Evolutionary conservation across 2,329 filamentous ascomycete species (phyloP), one percentile per base, ranked within the genome.

Genomic region (Sclerotiophoma versabilis): DNA sequence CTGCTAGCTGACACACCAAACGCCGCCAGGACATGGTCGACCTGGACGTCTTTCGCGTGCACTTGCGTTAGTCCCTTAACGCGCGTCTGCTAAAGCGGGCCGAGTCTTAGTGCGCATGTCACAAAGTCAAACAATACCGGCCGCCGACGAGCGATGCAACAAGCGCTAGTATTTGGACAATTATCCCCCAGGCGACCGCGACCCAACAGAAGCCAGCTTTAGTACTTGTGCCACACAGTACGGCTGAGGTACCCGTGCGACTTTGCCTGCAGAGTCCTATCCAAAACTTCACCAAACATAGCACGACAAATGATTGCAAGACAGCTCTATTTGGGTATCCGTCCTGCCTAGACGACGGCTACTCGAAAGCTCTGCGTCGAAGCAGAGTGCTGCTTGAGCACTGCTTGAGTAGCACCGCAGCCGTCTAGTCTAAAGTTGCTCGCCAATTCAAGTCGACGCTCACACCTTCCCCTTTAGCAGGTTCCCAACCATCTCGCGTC

Each of bases 401-500:
- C n/a, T n/a, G 4, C 29, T 33, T 8, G 14, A 22, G 9, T 20
- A 10, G 14, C 39, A 23, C 27, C 12, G 14, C 15, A 14, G 22
- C n/a, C 23, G n/a, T 5, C 3, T 23, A 12, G 14, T 10, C 14
- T 20, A 8, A 14, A 22, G 11, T 11, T 11, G 7, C 11, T 14
- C 14, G 10, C 7, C 22, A 26, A 11, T 5, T 29, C 14, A 10
- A 14, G 8, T 10, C 10, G 17, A 15, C 19, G 7, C 44, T 62
- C 36, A 66, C 29, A 66, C 12, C 54, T 66, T 66, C 5, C 62
- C 62, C 30, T 57, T 59, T 20, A 60, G 71, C 73, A 96, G 72
- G 75, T 96, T 93, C 27, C 75, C 74, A 56, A 91, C 78, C 86
- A 95, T 96, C 81, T 92, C 85, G 53, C 86, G 79, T 2, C 80